A percentile compares a stretch with the other conserved stretches of the same genome.
phyloP scores from a whole-genome alignment of 2,329 filamentous ascomycete species.

The Trematosphaeria pertusa region DNA sequence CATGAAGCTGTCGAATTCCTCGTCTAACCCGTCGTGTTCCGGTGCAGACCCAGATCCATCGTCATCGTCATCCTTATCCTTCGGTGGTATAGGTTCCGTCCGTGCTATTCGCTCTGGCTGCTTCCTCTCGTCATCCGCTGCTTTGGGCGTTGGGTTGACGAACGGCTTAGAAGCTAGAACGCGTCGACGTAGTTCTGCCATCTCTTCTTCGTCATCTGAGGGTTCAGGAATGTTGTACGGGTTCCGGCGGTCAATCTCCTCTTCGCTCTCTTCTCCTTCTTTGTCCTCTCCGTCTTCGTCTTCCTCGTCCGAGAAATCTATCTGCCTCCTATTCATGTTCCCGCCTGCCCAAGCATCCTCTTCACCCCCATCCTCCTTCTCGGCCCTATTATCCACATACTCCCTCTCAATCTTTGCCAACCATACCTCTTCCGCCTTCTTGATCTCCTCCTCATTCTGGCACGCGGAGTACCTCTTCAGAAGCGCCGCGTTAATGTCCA shows the following conservation, averaged over 20 bases:
- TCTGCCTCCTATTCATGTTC: constrained; percentile 76
- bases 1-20: constrained; percentile 92
- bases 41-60: constrained; percentile 65
- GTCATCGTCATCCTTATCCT: constrained; percentile 63
- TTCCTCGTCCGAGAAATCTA: constrained; percentile 47
- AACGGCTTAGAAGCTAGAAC: constrained; percentile 95
- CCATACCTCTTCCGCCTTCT: constrained; percentile 86
- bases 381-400: constrained; percentile 79
- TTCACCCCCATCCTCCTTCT: constrained; percentile 61
- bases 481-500: constrained; percentile 86
- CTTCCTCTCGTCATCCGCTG: constrained; percentile 56
- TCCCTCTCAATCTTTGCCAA: constrained; percentile 88
- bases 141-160: constrained; percentile 59
- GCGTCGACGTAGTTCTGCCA: constrained; percentile 88
- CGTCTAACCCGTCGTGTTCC: constrained; percentile 71
- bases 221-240: constrained; percentile 77
- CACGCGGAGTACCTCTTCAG: constrained; percentile 87
- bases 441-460: constrained; percentile 79
- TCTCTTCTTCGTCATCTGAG: constrained; percentile 82
- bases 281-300: constrained; percentile 59
- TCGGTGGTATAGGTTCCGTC: constrained; percentile 52
- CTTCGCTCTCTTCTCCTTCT: constrained; percentile 50
- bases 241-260: constrained; percentile 63
- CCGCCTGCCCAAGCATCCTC: constrained; percentile 90
- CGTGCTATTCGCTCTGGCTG: constrained; percentile 67